A percentile compares a stretch with the other conserved stretches of the same genome.
Evolutionary conservation across 176 grass and related monocot genomes (phyloP).

Genomic region (Rhynchospora breviuscula): DNA sequence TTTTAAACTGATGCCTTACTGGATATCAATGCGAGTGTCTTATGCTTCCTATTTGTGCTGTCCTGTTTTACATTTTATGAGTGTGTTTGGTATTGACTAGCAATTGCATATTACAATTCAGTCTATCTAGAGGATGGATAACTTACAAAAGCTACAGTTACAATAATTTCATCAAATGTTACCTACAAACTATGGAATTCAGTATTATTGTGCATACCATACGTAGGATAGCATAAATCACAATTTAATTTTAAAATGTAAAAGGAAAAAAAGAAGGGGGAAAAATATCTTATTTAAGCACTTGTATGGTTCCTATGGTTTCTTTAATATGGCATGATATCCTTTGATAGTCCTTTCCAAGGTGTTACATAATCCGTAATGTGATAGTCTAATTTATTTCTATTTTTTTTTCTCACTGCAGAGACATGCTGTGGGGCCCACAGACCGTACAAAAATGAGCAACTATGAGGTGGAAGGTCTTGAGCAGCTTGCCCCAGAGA

Average conservation of each 20-base stretch:
- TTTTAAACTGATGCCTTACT: constrained; percentile 17
- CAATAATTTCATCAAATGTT: not conserved
- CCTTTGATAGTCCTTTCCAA: constrained; percentile 6
- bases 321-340: too few species aligned
- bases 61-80: not conserved
- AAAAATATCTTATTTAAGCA: not conserved
- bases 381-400: constrained; percentile 17
- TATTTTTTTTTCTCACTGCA: not conserved
- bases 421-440: constrained; percentile 29
- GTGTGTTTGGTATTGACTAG: not conserved
- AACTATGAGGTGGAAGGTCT: constrained; percentile 40
- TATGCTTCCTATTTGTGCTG: not conserved
- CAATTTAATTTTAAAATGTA: not conserved
- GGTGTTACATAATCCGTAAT: not conserved
- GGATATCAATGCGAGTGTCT: not conserved
- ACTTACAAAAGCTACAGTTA: not conserved
- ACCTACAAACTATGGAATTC: not conserved
- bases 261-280: not conserved
- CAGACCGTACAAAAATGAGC: constrained; percentile 21
- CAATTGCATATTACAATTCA: not conserved
- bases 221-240: not conserved
- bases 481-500: constrained; percentile 46
- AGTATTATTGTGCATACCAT: not conserved
- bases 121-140: not conserved
- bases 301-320: not conserved